Evolutionary conservation across 768 basidiomycete genomes (phyloP), one percentile per base, ranked within the genome.

Genomic region (Dacryopinax primogenitus): DNA sequence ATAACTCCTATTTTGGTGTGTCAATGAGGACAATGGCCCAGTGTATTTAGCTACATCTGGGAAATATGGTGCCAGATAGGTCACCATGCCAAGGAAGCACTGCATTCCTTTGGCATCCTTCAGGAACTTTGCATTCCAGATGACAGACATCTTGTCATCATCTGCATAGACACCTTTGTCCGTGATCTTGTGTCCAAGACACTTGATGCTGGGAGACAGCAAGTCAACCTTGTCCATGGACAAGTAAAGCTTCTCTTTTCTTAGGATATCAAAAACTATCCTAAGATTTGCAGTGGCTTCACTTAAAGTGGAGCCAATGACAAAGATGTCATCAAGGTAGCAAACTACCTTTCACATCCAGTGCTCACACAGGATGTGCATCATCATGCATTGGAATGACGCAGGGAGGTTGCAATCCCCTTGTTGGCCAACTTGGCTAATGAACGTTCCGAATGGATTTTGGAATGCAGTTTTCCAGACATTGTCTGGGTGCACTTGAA

Each of bases 331-430:
- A 64, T 82, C 79, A 0, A 81, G 67, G 64, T 80, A 81, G 1
- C 77, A 73, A 58, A 81, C 75, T 7, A 81, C 33, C 64, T 77
- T 80, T 9, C 41, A 26, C 0, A 78, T 77, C 1, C 82, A 75
- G 18, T 69, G 62, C 0, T 78, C 73, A 1, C 72, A 65, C 58
- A 82, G 79, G n/a, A 81, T 73, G 1, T 65, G 32, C 0, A 73
- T 79, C 76, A 81, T 80, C 0, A 82, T 67, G 0, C 74, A 36
- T 63, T 83, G 81, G 63, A 80, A 83, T 0, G 79, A 83, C 0
- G 78, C 71, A 0, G 77, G 79, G 0, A 77, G 76, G 67, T 82
- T 81, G 58, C 77, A 78, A 63, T 82, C 76, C 0, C 78, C 79
- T 45, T 77, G 76, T 64, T 78, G 81, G 74, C 79, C 76, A 1